Base-by-base conservation (phyloP, 768 basidiomycete species). In the Tulasnella calospora region DNA sequence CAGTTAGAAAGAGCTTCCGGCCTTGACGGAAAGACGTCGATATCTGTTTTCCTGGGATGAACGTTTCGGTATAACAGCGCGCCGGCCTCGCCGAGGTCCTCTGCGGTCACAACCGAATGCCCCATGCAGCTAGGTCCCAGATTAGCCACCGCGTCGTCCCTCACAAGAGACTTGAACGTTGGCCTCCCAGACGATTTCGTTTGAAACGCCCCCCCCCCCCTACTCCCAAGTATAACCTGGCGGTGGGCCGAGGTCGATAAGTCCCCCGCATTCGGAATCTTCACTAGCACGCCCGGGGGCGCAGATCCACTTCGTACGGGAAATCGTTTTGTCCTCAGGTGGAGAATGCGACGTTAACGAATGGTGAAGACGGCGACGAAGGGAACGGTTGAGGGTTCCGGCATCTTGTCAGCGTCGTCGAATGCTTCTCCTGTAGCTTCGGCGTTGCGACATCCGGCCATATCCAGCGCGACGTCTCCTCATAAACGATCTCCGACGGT, bases 211-310 rank as follows among this genome's bases (percentile, higher is more conserved):
- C 94, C 95, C 95, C 95, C n/a, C n/a, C n/a, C n/a, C n/a, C n/a
- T n/a, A 96, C 81, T 96, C 96, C 95, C 95, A 96, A 8, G 93
- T 93, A 81, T 95, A 95, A 82, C 94, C 92, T n/a, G 82, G 5
- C 36, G 78, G 41, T 30, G 77, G 71, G 3, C n/a, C 15, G 74
- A 74, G 5, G 71, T 44, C 35, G 78, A 78, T 27, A 71, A n/a
- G 3, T 40, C 40, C 40, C n/a, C 36, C 30, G 35, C n/a, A 23
- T 23, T 9, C 21, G 70, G 71, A 12, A 19, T 51, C 21, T 73
- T 30, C 3, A 44, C 41, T 15, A 69, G 71, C n/a, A 75, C 38
- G 27, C 79, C 79, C 2, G 79, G 79, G 1, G 79, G 79, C 3
- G 70, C 79, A 12, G 79, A 80, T 2, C 46, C 72, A 6, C 71